Percentiles rank a stretch among this genome's conserved stretches.
These are phyloP conservation scores for Lagerstroemia speciosa DNA, from an alignment of 345 rosid genomes.

Conservation along the genomic window DNA sequence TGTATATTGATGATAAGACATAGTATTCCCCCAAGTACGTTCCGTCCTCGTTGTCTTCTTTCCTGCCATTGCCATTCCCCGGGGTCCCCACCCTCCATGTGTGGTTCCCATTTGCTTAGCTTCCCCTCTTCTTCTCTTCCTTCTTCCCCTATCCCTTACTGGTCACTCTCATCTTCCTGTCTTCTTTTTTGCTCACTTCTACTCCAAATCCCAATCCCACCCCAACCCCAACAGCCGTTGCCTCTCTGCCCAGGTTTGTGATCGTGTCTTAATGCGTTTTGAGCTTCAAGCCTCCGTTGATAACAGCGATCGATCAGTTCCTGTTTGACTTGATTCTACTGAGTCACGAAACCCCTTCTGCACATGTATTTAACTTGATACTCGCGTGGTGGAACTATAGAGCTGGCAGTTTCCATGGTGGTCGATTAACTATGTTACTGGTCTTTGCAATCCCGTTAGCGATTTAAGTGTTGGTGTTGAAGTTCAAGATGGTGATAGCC, in stretches of 20 bases:
- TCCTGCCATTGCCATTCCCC: not conserved
- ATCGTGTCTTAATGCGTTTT: not conserved
- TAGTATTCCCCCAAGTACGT: no score
- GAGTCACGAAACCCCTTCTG: no score
- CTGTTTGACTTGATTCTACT: no score
- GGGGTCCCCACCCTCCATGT: not conserved
- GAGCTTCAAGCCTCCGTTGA: no score
- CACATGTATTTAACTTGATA: no score
- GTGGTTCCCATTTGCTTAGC: constrained; percentile 7
- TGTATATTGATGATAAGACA: no score
- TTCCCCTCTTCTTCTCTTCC: not conserved
- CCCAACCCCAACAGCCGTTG: not conserved
- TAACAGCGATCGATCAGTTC: no score
- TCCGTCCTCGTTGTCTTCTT: constrained; percentile 7
- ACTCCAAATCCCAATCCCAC: not conserved
- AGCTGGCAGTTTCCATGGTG: not conserved
- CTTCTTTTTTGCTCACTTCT: not conserved
- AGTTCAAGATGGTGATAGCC: no score
- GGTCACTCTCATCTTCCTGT: not conserved
- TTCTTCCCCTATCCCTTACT: not conserved
- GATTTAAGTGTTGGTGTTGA: no score
- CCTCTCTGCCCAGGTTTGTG: not conserved
- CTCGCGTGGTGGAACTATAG: no score
- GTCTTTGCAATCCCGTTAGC: not conserved
- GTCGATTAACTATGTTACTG: not conserved